Base-by-base conservation (phyloP, 495 filamentous ascomycete genomes). In the Evernia prunastri region DNA sequence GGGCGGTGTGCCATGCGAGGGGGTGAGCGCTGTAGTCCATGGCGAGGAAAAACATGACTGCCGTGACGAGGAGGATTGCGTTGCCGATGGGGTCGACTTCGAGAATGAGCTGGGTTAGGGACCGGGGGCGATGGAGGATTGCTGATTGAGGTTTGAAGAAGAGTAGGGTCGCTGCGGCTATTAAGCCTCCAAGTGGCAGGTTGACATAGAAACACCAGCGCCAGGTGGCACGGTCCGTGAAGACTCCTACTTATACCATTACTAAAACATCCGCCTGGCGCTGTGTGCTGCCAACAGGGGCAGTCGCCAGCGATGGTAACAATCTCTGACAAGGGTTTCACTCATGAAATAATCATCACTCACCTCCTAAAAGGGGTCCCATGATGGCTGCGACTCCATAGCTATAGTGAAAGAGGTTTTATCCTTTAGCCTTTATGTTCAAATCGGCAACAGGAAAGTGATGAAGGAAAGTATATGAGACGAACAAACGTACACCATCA, bases 191-290 rank as follows among this genome's bases (percentile, higher is more conserved):
- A 40, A 86, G 74, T 0, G 84, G 85, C 25, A 87, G 76, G 69
- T 87, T 88, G 62, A 87, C 79, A 64, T 84, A 87, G 69, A 87
- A 87, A 69, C 81, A 83, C 81, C 81, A 84, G 64, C 81, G 69
- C 81, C 81, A 83, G 29, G 73, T 74, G 5, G 75, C 72, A 47
- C 82, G 78, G 49, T 81, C 71, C 0, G 85, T 87, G n/a, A 88
- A 76, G 2, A 77, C n/a, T n/a, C n/a, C n/a, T n/a, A n/a, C n/a
- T n/a, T n/a, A n/a, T n/a, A n/a, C n/a, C n/a, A n/a, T n/a, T n/a
- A n/a, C n/a, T n/a, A n/a, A n/a, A n/a, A n/a, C n/a, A n/a, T n/a
- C n/a, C n/a, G n/a, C n/a, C n/a, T n/a, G n/a, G n/a, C n/a, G n/a
- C n/a, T n/a, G n/a, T n/a, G n/a, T n/a, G n/a, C n/a, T n/a, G n/a